These are phyloP conservation scores for Tripterygium wilfordii DNA, from an alignment of 177 flowering plant genomes.

Conservation along the genomic window DNA sequence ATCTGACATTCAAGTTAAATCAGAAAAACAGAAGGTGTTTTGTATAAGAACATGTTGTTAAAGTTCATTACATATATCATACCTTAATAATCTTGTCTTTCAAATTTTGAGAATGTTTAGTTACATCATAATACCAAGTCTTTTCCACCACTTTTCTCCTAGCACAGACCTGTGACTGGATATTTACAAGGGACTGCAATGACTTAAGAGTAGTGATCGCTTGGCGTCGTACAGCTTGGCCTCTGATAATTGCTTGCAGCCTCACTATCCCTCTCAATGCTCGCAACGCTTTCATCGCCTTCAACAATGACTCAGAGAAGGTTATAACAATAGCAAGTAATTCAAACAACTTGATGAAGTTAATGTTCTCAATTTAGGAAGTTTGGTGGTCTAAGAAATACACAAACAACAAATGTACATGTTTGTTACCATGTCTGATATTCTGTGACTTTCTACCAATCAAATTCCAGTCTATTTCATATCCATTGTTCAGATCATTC, in stretches of 20 bases:
- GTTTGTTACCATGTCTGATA: no score
- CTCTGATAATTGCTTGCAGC: conserved; percentile 80
- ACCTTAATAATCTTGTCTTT: conserved; percentile 24
- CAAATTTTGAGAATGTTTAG: conserved; percentile 4
- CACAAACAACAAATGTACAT: no score
- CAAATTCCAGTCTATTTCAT: no score
- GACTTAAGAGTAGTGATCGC: conserved; percentile 60
- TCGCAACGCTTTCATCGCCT: conserved; percentile 87
- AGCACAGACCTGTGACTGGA: conserved; percentile 62
- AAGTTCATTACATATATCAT: no score
- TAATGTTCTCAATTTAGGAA: no score
- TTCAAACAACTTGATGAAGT: no score
- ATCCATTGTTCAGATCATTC: no score
- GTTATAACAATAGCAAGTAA: no score
- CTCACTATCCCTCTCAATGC: conserved; percentile 84
- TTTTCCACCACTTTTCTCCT: conserved; percentile 30
- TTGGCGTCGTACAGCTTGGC: conserved; percentile 70
- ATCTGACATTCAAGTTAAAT: no score
- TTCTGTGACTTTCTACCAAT: no score
- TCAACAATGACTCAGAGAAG: conserved; percentile 5
- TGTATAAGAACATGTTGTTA: background rate
- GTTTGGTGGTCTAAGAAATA: no score
- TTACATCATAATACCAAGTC: conserved; percentile 12
- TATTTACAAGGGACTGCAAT: conserved; percentile 71
- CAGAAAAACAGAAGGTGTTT: background rate